Evolutionary conservation across 495 filamentous ascomycete species (phyloP).

Genomic region (Neurospora terricola): DNA sequence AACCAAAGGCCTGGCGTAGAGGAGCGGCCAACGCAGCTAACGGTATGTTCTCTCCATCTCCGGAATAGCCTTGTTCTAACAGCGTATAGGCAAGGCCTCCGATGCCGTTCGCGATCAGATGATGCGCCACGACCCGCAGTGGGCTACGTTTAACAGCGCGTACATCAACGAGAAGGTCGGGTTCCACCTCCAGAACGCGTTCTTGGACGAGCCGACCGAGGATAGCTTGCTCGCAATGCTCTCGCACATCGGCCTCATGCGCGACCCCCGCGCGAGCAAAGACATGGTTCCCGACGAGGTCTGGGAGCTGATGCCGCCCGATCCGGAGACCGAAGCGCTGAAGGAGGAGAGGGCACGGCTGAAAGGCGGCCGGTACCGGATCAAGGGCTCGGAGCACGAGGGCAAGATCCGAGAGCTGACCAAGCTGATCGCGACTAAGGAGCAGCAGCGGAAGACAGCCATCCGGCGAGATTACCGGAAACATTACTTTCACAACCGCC

Average conservation of each 20-base stretch:
- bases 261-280: slow-evolving; percentile 11
- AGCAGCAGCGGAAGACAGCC: no score
- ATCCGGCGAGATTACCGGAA: no score
- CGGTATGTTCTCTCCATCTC: slow-evolving; percentile 7
- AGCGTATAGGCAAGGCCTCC: not conserved
- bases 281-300: slow-evolving; percentile 17
- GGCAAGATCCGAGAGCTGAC: no score
- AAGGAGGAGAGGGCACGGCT: slow-evolving; percentile 12
- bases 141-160: slow-evolving; percentile 10
- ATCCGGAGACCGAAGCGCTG: slow-evolving; percentile 14
- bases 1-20: slow-evolving; percentile 8
- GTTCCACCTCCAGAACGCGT: slow-evolving; percentile 13
- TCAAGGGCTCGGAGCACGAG: not conserved
- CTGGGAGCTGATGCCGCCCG: slow-evolving; percentile 7
- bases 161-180: slow-evolving; percentile 15
- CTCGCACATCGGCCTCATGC: slow-evolving; percentile 14
- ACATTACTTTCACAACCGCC: no score
- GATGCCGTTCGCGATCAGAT: slow-evolving; percentile 9
- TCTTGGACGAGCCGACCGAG: slow-evolving; percentile 9
- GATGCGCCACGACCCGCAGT: slow-evolving; percentile 17
- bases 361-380: slow-evolving; percentile 12
- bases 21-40: slow-evolving; percentile 9
- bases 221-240: not conserved
- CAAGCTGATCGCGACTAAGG: no score
- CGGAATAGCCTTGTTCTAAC: slow-evolving; percentile 3